These are phyloP conservation scores for Solanum sparsipilum DNA, from an alignment of 257 asterid genomes.

Conservation along the genomic window DNA sequence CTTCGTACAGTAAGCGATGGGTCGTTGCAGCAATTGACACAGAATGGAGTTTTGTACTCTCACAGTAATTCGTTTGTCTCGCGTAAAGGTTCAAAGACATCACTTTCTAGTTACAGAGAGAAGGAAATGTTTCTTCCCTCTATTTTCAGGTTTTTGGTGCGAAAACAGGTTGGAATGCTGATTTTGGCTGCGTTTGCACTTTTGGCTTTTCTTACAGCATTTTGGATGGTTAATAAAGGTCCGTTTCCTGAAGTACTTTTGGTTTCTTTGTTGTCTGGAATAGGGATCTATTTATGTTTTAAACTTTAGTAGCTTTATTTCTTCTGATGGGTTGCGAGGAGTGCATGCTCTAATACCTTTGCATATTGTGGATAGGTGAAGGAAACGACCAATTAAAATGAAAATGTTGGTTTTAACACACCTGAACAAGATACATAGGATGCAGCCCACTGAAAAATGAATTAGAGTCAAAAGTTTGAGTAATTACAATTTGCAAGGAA, in stretches of 20 bases:
- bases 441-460: neutral
- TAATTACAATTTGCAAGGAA: neutral
- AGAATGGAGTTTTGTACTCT: slow-evolving; percentile 51
- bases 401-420: neutral
- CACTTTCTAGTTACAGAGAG: slow-evolving; percentile 48
- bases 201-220: slow-evolving; percentile 51
- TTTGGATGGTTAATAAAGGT: slow-evolving; percentile 65
- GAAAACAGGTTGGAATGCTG: slow-evolving; percentile 76
- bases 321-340: neutral
- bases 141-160: slow-evolving; percentile 43
- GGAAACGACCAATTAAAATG: neutral
- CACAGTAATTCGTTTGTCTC: slow-evolving; percentile 23
- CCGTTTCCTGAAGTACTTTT: neutral
- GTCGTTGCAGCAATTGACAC: slow-evolving; percentile 57
- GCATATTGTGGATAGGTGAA: neutral
- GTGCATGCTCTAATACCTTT: neutral
- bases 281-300: neutral
- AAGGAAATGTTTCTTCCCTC: slow-evolving; percentile 44
- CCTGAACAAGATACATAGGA: neutral
- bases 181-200: slow-evolving; percentile 47
- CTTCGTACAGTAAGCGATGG: slow-evolving; percentile 65
- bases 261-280: neutral
- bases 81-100: slow-evolving; percentile 61
- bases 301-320: neutral
- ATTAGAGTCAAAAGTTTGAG: neutral